Conservation (phyloP, 192 early-diverging fungal genomes). For the Chytriomyces sp. region DNA sequence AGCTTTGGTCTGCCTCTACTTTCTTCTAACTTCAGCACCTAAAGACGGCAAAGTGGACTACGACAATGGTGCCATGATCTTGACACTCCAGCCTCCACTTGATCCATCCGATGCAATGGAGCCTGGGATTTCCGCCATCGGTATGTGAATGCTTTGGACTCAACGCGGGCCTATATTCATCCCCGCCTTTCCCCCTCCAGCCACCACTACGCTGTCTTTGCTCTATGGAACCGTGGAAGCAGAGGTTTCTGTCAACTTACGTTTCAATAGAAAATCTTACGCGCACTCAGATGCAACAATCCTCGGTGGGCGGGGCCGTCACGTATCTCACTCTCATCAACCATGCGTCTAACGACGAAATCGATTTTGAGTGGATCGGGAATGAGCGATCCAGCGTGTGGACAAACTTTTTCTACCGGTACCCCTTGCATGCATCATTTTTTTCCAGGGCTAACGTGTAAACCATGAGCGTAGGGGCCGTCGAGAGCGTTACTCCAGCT, state of each 20-base stretch:
- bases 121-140: background rate
- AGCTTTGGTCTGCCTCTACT: too few relatives aligned
- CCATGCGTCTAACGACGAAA: constrained; percentile 8
- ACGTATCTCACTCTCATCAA: constrained; percentile 13
- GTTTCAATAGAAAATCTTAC: too few relatives aligned
- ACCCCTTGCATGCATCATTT: background rate
- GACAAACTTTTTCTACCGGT: constrained; percentile 34
- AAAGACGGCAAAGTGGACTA: constrained; percentile 15
- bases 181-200: too few relatives aligned
- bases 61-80: background rate
- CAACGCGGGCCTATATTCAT: too few relatives aligned
- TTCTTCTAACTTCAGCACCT: too few relatives aligned
- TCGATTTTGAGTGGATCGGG: constrained; percentile 28
- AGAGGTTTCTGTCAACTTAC: too few relatives aligned
- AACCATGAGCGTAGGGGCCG: background rate
- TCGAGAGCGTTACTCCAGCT: constrained; percentile 12
- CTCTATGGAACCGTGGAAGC: constrained; percentile 31
- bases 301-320: constrained; percentile 13
- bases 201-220: constrained; percentile 3
- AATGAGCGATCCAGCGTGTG: constrained; percentile 2
- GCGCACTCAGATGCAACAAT: constrained; percentile 22
- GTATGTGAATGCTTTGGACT: too few relatives aligned
- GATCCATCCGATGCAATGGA: background rate
- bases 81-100: constrained; percentile 15
- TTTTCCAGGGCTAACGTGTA: too few relatives aligned